A percentile compares a stretch with the other conserved stretches of the same genome.
Conservation (phyloP, 1,284 basidiomycete genomes). For the Ganoderma multipileum region DNA sequence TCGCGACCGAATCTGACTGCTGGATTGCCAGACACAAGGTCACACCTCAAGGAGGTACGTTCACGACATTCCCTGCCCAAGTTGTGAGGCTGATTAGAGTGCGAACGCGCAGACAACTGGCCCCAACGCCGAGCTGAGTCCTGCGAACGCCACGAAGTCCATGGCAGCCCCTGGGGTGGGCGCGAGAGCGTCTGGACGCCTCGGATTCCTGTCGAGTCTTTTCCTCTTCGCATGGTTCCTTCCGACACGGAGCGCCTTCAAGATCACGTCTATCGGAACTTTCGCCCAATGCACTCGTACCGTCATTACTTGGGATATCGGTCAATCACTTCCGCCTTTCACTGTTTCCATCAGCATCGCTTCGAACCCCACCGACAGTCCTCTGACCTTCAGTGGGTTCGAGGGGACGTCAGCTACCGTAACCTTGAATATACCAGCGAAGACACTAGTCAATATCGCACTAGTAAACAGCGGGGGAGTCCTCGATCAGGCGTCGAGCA, state of each 20-base stretch:
- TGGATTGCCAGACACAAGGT: not conserved
- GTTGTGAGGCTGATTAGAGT: too few species aligned
- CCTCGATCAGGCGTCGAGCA: not conserved
- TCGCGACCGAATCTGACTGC: not conserved
- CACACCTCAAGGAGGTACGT: not conserved
- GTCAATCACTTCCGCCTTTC: not conserved
- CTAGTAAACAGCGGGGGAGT: not conserved
- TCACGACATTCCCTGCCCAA: not conserved
- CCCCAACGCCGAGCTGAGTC: not conserved
- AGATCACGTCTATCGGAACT: not conserved
- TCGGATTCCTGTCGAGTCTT: not conserved
- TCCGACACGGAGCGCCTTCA: not conserved
- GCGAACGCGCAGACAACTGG: not conserved
- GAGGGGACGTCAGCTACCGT: not conserved
- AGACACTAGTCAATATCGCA: not conserved
- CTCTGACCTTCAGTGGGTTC: not conserved
- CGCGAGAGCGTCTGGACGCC: slow-evolving; percentile 3
- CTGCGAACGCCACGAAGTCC: not conserved
- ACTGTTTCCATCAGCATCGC: not conserved
- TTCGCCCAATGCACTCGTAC: not conserved
- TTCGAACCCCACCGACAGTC: not conserved
- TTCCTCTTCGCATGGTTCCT: not conserved
- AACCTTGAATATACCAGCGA: not conserved
- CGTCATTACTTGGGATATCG: not conserved
- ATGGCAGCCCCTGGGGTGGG: not conserved